Percentiles rank a stretch among this genome's conserved stretches.
Conservation (phyloP, 305 asterid genomes). For the Solanum hybrid region DNA sequence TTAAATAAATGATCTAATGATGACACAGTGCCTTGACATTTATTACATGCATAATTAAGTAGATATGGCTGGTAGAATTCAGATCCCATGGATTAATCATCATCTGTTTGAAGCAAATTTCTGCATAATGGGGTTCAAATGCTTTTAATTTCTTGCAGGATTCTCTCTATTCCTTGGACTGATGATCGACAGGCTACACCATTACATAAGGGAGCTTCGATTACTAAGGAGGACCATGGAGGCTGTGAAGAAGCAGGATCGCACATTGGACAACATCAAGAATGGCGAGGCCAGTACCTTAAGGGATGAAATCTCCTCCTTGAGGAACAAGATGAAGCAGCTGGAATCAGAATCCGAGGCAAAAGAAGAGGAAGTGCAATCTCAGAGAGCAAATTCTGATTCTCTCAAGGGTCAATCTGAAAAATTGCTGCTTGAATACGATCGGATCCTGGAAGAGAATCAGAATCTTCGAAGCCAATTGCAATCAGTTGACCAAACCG, state of each 20-base stretch:
- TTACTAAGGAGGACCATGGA: slow-evolving; percentile 26
- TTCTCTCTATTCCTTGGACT: slow-evolving; percentile 27
- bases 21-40: background rate
- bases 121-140: background rate
- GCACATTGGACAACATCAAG: slow-evolving; percentile 20
- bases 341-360: slow-evolving; percentile 23
- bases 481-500: slow-evolving; percentile 16
- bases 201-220: slow-evolving; percentile 36
- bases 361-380: slow-evolving; percentile 16
- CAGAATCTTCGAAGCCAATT: slow-evolving; percentile 29
- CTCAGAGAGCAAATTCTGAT: slow-evolving; percentile 18
- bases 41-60: background rate
- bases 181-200: slow-evolving; percentile 34
- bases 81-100: background rate
- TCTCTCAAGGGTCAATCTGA: slow-evolving; percentile 27
- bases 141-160: slow-evolving; percentile 15
- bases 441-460: slow-evolving; percentile 28
- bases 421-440: slow-evolving; percentile 25
- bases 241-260: slow-evolving; percentile 26
- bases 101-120: background rate
- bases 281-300: slow-evolving; percentile 14
- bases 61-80: background rate
- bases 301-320: slow-evolving; percentile 17
- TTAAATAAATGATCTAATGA: background rate
- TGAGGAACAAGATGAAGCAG: slow-evolving; percentile 5